phyloP scores from a whole-genome alignment of 768 basidiomycete genomes.

The Leccinum sublutescens region DNA sequence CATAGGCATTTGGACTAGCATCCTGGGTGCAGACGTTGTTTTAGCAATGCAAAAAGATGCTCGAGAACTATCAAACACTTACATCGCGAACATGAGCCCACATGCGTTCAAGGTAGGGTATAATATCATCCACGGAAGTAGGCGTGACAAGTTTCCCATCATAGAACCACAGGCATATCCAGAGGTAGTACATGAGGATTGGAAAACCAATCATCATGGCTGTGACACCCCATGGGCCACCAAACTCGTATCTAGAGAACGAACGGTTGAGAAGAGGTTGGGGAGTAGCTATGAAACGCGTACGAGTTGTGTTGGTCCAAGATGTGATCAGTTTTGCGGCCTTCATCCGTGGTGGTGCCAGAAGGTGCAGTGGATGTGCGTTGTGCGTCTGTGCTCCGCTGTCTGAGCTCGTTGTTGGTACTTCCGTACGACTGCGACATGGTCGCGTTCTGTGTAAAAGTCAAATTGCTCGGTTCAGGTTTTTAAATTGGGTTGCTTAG shows the following conservation, averaged over 20 bases:
- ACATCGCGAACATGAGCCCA: conserved; percentile 83
- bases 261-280: conserved; percentile 7
- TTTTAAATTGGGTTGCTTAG: conserved; percentile 18
- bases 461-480: conserved; percentile 12
- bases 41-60: neutral
- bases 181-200: conserved; percentile 95
- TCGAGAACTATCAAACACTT: conserved; percentile 21
- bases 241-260: conserved; percentile 82
- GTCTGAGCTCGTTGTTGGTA: conserved; percentile 28
- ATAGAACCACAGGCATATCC: conserved; percentile 97
- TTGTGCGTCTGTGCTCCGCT: conserved; percentile 24
- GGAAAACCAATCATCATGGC: conserved; percentile 97
- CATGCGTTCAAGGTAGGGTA: conserved; percentile 79
- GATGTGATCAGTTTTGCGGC: conserved; percentile 68
- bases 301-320: conserved; percentile 70
- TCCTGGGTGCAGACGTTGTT: conserved; percentile 50
- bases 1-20: conserved; percentile 85
- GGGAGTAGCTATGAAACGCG: conserved; percentile 15
- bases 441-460: conserved; percentile 1
- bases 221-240: conserved; percentile 86
- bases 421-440: conserved; percentile 31
- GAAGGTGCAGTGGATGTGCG: conserved; percentile 10
- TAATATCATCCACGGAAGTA: conserved; percentile 61
- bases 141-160: conserved; percentile 80
- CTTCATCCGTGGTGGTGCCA: conserved; percentile 58